Evolutionary conservation across 768 basidiomycete genomes (phyloP).

Genomic region (Leccinum subtestaceum): DNA sequence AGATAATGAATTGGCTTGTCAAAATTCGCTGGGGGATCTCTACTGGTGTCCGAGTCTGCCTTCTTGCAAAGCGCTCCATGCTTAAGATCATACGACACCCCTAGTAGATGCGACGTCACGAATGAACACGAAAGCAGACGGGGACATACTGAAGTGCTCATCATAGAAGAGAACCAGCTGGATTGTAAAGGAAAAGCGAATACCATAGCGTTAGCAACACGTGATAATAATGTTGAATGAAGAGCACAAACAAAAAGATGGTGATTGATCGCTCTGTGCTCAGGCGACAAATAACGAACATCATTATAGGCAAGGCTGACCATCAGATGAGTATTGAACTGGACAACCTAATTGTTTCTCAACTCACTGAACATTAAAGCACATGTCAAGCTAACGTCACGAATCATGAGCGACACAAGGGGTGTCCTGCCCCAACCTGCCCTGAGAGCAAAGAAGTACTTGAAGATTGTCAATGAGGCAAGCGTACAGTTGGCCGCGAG

Average conservation of each 20-base stretch:
- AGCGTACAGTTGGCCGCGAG: constrained; percentile 15
- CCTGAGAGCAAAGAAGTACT: constrained; percentile 16
- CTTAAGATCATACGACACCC: constrained; percentile 25
- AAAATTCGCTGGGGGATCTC: not conserved
- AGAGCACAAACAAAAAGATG: constrained; percentile 11
- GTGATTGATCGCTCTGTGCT: not conserved
- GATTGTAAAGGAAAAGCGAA: not conserved
- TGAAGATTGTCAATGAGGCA: constrained; percentile 15
- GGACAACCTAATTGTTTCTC: not conserved
- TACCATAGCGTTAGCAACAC: constrained; percentile 1
- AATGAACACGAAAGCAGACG: not conserved
- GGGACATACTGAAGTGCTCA: constrained; percentile 12
- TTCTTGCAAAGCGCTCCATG: constrained; percentile 21
- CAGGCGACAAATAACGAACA: not conserved
- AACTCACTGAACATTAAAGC: constrained; percentile 9
- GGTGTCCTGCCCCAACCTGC: constrained; percentile 18
- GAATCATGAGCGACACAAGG: constrained; percentile 19
- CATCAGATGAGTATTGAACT: not conserved
- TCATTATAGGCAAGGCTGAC: constrained; percentile 1
- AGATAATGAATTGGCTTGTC: constrained; percentile 12
- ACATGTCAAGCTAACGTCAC: constrained; percentile 13
- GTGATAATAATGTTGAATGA: not conserved
- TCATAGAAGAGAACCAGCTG: constrained; percentile 15
- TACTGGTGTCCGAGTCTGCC: not conserved
- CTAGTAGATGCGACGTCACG: constrained; percentile 10